Conservation (phyloP, 371 early-diverging fungal species). For the Apophysomyces elegans region DNA sequence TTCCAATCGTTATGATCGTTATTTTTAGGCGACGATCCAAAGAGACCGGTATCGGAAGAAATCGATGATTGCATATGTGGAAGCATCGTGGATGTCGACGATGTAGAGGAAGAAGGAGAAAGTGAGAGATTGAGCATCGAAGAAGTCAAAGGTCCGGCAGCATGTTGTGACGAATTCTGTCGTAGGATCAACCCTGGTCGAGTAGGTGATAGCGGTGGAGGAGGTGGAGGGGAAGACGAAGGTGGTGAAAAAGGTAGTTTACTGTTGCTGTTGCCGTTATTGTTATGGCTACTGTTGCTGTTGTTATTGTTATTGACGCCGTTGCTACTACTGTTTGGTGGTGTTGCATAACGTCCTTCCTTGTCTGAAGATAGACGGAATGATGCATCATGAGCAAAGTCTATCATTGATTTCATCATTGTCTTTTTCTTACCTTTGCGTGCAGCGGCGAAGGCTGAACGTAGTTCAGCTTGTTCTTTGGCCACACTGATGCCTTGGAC, state of each 20-base stretch:
- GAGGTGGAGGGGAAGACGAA: constrained; percentile 25
- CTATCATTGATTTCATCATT: neutral
- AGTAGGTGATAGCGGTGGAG: constrained; percentile 20
- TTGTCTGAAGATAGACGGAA: constrained; percentile 2
- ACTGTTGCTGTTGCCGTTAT: constrained; percentile 20
- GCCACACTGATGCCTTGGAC: constrained; percentile 52
- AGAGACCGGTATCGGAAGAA: constrained; percentile 17
- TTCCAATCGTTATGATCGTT: constrained; percentile 23
- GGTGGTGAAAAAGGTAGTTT: constrained; percentile 30
- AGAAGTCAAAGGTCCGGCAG: constrained; percentile 24
- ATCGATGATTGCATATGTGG: constrained; percentile 25
- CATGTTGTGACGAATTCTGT: constrained; percentile 18
- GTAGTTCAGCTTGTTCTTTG: constrained; percentile 46
- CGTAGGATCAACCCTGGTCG: constrained; percentile 24
- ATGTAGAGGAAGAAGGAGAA: constrained; percentile 41
- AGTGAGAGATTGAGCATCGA: constrained; percentile 51
- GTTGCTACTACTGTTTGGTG: constrained; percentile 17
- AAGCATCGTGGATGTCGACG: constrained; percentile 22
- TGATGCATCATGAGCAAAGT: neutral
- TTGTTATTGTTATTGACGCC: neutral
- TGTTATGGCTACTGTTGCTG: constrained; percentile 19
- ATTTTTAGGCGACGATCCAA: constrained; percentile 4
- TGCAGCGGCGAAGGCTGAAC: constrained; percentile 24
- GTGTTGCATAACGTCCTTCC: constrained; percentile 16
- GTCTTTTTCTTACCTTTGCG: constrained; percentile 5